phyloP scores from a whole-genome alignment of 2,329 filamentous ascomycete species.

The Fusarium praegraminearum region DNA sequence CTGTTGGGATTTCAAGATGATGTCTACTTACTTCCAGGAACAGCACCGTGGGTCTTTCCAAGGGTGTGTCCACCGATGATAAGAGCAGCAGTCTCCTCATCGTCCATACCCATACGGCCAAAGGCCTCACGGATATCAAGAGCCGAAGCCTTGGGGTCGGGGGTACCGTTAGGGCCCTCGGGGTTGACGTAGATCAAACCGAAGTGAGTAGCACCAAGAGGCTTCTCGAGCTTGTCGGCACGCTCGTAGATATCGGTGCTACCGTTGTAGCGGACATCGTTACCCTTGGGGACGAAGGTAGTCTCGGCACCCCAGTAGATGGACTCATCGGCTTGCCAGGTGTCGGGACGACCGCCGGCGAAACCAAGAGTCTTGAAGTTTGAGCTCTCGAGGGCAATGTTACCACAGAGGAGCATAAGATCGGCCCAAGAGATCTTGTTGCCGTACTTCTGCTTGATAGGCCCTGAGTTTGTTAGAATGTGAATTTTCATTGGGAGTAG shows the following conservation, averaged over 20 bases:
- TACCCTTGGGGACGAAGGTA: slow-evolving; percentile 74
- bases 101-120: slow-evolving; percentile 84
- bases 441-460: slow-evolving; percentile 87
- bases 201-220: slow-evolving; percentile 74
- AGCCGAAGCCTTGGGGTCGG: slow-evolving; percentile 76
- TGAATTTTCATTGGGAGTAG: accelerated
- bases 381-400: slow-evolving; percentile 82
- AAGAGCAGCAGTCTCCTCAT: slow-evolving; percentile 83
- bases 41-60: slow-evolving; percentile 85
- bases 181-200: slow-evolving; percentile 83
- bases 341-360: slow-evolving; percentile 77
- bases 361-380: slow-evolving; percentile 81
- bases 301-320: slow-evolving; percentile 82
- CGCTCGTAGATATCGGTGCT: slow-evolving; percentile 67
- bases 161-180: slow-evolving; percentile 78
- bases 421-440: slow-evolving; percentile 87
- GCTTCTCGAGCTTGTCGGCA: slow-evolving; percentile 69
- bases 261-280: slow-evolving; percentile 76
- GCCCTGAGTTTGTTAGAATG: slow-evolving; percentile 53
- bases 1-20: accelerated
- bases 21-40: slow-evolving; percentile 57
- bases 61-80: slow-evolving; percentile 84
- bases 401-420: slow-evolving; percentile 76
- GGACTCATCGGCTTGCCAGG: slow-evolving; percentile 80
- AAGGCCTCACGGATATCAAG: slow-evolving; percentile 81